These are phyloP conservation scores for Ogataea naganishii DNA, from an alignment of 805 yeast genomes.

Conservation along the genomic window DNA sequence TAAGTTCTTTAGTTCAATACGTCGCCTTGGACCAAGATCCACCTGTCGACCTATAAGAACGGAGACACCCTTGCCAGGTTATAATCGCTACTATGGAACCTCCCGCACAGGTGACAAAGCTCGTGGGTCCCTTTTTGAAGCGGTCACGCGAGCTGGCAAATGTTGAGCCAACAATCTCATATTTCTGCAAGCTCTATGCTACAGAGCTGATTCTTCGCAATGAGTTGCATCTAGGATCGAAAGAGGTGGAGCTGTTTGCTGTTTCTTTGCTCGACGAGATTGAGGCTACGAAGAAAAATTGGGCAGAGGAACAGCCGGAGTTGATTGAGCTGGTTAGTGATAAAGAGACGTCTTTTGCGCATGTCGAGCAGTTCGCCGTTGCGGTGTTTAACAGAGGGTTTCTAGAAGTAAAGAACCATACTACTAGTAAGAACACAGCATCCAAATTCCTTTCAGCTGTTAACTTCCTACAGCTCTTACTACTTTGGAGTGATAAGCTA, in stretches of 20 bases:
- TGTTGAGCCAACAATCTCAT: constrained; percentile 61
- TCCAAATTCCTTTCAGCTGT: constrained; percentile 44
- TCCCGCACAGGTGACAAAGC: constrained; percentile 25
- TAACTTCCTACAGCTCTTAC: constrained; percentile 42
- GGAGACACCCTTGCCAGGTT: too few species aligned
- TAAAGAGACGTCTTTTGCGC: constrained; percentile 46
- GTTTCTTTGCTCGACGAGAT: constrained; percentile 58
- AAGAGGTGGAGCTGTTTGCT: constrained; percentile 52
- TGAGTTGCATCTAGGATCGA: constrained; percentile 47
- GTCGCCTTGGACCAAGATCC: too few species aligned
- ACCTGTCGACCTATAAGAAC: too few species aligned
- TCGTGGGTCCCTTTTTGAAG: constrained; percentile 36
- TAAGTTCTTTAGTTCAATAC: too few species aligned
- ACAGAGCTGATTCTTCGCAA: constrained; percentile 60
- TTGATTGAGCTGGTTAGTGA: constrained; percentile 46
- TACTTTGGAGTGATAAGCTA: constrained; percentile 29
- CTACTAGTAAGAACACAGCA: constrained; percentile 37
- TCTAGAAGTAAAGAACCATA: constrained; percentile 34
- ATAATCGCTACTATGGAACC: too few species aligned
- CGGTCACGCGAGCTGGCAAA: constrained; percentile 49
- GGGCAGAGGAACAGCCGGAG: constrained; percentile 28
- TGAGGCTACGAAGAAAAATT: constrained; percentile 42
- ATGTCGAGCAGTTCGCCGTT: constrained; percentile 49
- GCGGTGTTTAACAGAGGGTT: constrained; percentile 48
- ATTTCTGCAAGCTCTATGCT: constrained; percentile 65